Evolutionary conservation across 192 early-diverging fungal species (phyloP).

Genomic region (Linnemannia elongata): DNA sequence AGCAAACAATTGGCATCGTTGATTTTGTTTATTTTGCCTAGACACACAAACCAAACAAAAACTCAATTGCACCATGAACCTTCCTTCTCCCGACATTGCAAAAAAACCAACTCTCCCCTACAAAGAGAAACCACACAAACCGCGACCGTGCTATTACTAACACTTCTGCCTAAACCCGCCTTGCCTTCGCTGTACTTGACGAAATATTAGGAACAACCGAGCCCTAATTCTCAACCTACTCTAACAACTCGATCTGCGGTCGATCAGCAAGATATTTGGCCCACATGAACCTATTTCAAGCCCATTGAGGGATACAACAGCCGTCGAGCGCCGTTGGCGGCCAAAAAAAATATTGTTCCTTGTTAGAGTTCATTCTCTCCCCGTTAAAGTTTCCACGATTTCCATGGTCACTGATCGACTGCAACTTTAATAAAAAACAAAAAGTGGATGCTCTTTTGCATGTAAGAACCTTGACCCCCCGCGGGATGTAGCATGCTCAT

Average conservation of each 20-base stretch:
- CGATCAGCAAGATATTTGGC: neutral
- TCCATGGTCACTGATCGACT: no score
- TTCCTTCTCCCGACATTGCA: neutral
- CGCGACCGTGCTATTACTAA: neutral
- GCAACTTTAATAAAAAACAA: no score
- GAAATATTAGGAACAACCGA: neutral
- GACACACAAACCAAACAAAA: neutral
- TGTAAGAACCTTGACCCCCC: no score
- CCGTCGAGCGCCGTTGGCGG: no score
- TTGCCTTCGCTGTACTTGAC: neutral
- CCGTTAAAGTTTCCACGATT: no score
- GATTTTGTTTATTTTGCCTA: no score
- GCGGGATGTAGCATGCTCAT: no score
- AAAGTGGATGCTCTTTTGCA: no score
- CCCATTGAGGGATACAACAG: neutral
- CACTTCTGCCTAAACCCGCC: neutral
- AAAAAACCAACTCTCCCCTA: neutral
- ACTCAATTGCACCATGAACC: neutral
- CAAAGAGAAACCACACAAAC: neutral
- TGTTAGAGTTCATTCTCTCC: no score
- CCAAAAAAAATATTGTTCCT: no score
- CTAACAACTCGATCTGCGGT: neutral
- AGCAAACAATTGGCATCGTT: neutral
- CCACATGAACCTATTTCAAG: neutral
- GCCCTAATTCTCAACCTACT: neutral